These are phyloP conservation scores for Taxillus chinensis DNA, from an alignment of 164 flowering plant genomes.

Conservation along the genomic window DNA sequence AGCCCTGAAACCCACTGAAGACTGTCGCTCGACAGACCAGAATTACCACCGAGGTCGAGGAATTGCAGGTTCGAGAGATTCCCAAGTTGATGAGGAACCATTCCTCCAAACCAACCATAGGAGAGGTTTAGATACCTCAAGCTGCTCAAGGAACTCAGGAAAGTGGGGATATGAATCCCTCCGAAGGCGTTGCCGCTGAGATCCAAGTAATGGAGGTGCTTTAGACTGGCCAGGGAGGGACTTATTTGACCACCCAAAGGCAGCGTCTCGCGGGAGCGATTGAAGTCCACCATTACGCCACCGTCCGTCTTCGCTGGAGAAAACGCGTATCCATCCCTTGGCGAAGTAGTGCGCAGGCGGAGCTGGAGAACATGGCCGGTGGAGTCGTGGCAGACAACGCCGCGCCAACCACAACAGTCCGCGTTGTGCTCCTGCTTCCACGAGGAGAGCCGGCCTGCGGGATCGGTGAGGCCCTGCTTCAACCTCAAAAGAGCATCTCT, in stretches of 20 bases:
- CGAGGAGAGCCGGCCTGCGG: slow-evolving; percentile 1
- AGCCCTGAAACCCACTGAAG: not conserved
- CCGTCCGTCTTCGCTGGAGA: not conserved
- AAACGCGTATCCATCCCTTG: not conserved
- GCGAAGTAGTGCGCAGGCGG: not conserved
- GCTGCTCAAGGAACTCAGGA: slow-evolving; percentile 12
- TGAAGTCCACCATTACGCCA: not conserved
- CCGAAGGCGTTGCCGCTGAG: slow-evolving; percentile 15
- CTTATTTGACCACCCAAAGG: slow-evolving; percentile 5
- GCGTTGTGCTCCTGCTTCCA: not conserved
- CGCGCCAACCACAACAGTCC: not conserved
- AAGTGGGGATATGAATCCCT: slow-evolving; percentile 11
- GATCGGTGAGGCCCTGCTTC: no score
- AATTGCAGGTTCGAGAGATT: slow-evolving; percentile 8
- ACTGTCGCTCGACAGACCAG: not conserved
- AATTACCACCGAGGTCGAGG: not conserved
- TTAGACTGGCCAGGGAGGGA: slow-evolving; percentile 10
- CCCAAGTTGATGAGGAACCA: slow-evolving; percentile 13
- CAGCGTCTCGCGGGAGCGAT: not conserved
- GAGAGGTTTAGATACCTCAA: slow-evolving; percentile 14
- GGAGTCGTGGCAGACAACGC: slow-evolving; percentile 9
- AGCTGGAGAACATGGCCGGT: slow-evolving; percentile 13
- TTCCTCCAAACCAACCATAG: slow-evolving; percentile 4
- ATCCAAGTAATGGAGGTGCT: slow-evolving; percentile 14
- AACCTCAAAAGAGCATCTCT: no score